Conservation (phyloP, 2,329 filamentous ascomycete genomes). For the Aspergillus carbonarius region DNA sequence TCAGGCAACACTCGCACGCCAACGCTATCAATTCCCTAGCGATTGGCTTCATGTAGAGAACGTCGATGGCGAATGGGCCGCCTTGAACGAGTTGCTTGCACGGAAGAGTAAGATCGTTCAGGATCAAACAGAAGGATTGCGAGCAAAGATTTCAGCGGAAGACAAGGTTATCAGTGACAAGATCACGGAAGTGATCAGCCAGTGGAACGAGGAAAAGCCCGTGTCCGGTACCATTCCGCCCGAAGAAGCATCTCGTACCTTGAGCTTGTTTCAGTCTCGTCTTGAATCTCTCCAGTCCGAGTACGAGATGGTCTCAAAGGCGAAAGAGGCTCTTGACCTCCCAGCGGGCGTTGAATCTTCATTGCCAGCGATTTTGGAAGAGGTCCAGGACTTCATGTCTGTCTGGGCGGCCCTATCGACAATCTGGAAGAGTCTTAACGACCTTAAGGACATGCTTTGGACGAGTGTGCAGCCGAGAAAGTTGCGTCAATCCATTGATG, state of each 20-base stretch:
- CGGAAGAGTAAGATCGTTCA: constrained; percentile 94
- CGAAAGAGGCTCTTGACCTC: constrained; percentile 93
- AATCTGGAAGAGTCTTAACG: constrained; percentile 94
- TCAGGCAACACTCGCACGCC: constrained; percentile 84
- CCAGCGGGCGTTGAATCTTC: constrained; percentile 75
- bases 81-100: constrained; percentile 84
- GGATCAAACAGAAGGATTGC: constrained; percentile 91
- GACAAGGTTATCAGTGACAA: constrained; percentile 88
- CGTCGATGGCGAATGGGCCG: constrained; percentile 93
- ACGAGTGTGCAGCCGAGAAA: constrained; percentile 94
- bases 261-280: constrained; percentile 78
- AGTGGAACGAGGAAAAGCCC: constrained; percentile 97
- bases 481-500: constrained; percentile 82
- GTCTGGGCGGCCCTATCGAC: constrained; percentile 95
- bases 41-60: constrained; percentile 97
- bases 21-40: constrained; percentile 87
- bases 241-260: constrained; percentile 78
- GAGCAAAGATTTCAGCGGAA: constrained; percentile 91
- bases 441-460: constrained; percentile 90
- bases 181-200: constrained; percentile 75
- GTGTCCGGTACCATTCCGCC: constrained; percentile 92
- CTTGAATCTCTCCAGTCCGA: constrained; percentile 85
- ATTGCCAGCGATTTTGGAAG: constrained; percentile 84
- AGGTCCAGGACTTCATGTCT: constrained; percentile 98
- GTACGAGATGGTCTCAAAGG: constrained; percentile 89